Evolutionary conservation across 352 stramenopile species (phyloP).

Genomic region (Phytophthora chlamydospora): DNA sequence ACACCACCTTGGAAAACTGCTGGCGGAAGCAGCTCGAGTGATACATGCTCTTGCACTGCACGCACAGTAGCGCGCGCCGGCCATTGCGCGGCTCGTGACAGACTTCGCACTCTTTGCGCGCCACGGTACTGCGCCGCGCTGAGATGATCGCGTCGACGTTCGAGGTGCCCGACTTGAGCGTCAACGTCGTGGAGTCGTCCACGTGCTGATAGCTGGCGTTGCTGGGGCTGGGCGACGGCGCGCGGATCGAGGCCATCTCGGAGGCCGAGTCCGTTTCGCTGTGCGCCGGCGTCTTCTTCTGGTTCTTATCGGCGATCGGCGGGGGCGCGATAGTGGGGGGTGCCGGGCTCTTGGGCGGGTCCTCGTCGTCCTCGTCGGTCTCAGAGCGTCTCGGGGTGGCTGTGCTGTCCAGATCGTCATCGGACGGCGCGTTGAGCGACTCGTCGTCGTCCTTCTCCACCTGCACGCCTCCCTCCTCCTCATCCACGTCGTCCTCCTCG

Average conservation of each 20-base stretch:
- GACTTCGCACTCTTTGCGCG: conserved; percentile 74
- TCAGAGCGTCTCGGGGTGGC: conserved; percentile 55
- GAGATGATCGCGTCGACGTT: conserved; percentile 76
- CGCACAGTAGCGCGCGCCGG: conserved; percentile 77
- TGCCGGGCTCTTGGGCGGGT: conserved; percentile 4
- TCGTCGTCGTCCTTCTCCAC: conserved; percentile 84
- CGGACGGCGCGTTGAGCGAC: conserved; percentile 71
- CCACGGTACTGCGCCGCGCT: conserved; percentile 65
- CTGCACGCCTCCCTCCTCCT: conserved; percentile 61
- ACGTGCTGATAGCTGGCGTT: conserved; percentile 26
- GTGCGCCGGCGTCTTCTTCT: conserved; percentile 14
- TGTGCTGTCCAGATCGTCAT: conserved; percentile 78
- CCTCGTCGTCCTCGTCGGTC: conserved; percentile 53
- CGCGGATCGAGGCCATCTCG: conserved; percentile 26
- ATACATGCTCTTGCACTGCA: conserved; percentile 85
- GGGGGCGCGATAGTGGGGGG: conserved; percentile 1
- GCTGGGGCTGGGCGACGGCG: conserved; percentile 30
- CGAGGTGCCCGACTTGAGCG: conserved; percentile 60
- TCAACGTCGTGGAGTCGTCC: conserved; percentile 31
- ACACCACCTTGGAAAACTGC: conserved; percentile 74
- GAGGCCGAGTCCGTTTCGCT: conserved; percentile 47
- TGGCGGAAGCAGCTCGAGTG: conserved; percentile 87
- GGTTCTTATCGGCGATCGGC: conserved; percentile 21
- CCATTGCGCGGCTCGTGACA: conserved; percentile 79
- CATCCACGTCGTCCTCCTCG: conserved; percentile 34